Evolutionary conservation across 2,329 filamentous ascomycete genomes (phyloP).

Genomic region (Fusarium avenaceum): DNA sequence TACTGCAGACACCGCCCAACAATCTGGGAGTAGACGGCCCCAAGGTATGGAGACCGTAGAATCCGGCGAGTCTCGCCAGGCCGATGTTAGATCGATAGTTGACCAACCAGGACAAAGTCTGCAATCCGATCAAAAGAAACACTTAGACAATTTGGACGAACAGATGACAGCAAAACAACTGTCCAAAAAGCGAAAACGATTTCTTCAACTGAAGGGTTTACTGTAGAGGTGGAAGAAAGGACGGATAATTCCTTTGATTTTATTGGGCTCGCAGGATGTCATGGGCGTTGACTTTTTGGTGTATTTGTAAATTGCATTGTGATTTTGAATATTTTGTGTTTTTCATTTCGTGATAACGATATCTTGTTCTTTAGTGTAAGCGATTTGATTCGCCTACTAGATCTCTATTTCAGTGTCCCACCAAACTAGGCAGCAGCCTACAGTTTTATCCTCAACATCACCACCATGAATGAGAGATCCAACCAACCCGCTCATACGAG

Average conservation of each 20-base stretch:
- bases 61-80: not conserved
- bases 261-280: too few species aligned
- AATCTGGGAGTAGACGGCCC: not conserved
- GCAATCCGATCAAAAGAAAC: not conserved
- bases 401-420: not conserved
- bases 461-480: not conserved
- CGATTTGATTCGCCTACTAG: not conserved
- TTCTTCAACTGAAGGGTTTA: too few species aligned
- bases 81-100: not conserved
- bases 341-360: too few species aligned
- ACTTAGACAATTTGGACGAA: too few species aligned
- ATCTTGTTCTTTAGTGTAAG: not conserved
- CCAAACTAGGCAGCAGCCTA: not conserved
- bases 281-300: too few species aligned
- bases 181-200: too few species aligned
- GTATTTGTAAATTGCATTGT: too few species aligned
- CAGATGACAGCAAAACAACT: too few species aligned
- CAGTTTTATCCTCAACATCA: not conserved
- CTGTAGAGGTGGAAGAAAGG: too few species aligned
- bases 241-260: too few species aligned
- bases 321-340: too few species aligned
- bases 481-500: rapidly evolving
- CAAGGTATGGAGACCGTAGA: not conserved
- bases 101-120: not conserved
- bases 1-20: not conserved